A percentile compares a stretch with the other conserved stretches of the same genome.
phyloP scores from a whole-genome alignment of 2,329 filamentous ascomycete genomes.

The Hyphodiscus sp. region DNA sequence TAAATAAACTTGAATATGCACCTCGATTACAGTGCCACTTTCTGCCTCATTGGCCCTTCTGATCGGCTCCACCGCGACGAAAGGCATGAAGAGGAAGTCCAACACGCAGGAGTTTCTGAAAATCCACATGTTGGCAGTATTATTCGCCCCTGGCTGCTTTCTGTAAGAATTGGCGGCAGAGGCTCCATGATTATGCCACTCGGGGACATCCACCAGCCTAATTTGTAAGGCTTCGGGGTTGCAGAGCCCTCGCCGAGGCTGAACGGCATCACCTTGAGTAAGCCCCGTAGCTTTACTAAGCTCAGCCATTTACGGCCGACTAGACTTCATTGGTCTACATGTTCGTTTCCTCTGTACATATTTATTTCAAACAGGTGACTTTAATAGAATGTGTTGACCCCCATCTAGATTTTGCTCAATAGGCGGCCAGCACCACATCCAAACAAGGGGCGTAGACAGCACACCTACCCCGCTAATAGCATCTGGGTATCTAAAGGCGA shows the following conservation, averaged over 20 bases:
- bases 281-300: neutral
- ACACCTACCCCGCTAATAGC: no score
- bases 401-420: no score
- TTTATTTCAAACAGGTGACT: neutral
- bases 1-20: neutral
- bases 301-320: neutral
- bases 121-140: neutral
- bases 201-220: neutral
- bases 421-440: no score
- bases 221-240: neutral
- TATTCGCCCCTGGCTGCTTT: neutral
- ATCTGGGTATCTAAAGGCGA: neutral
- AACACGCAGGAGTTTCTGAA: neutral
- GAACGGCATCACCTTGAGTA: neutral
- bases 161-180: neutral
- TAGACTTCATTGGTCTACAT: neutral
- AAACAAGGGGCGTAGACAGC: no score
- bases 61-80: neutral
- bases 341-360: neutral
- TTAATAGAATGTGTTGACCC: neutral
- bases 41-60: neutral
- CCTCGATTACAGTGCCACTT: neutral
- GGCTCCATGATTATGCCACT: neutral
- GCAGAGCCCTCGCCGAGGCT: neutral
- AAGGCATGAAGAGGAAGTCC: neutral